Conservation (phyloP, 805 yeast genomes). For the Candida sanyiensis region DNA sequence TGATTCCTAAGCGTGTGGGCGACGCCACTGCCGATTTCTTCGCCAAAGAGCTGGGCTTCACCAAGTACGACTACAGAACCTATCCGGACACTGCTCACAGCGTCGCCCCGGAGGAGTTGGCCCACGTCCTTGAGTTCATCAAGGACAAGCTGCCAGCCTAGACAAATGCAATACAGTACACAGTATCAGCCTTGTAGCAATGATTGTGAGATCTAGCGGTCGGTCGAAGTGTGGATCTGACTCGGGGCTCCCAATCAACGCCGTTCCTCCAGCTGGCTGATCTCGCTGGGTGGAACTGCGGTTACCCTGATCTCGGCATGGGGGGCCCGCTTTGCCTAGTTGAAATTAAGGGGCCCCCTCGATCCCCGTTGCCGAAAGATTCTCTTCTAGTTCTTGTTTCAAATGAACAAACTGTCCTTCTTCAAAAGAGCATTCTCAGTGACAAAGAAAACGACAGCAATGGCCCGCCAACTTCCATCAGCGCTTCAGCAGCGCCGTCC, state of each 20-base stretch:
- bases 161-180: not conserved
- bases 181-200: not conserved
- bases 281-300: no score
- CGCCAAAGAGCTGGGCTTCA: slow-evolving; percentile 40
- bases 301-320: no score
- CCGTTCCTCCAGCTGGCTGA: no score
- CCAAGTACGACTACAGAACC: slow-evolving; percentile 41
- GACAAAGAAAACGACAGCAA: not conserved
- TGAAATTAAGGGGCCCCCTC: no score
- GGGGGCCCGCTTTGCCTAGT: no score
- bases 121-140: slow-evolving; percentile 45
- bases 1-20: slow-evolving; percentile 36
- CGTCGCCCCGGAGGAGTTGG: slow-evolving; percentile 60
- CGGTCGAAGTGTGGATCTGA: no score
- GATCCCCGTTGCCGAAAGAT: no score
- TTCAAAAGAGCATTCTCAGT: slow-evolving; percentile 1
- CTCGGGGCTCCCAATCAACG: no score
- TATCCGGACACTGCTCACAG: slow-evolving; percentile 68
- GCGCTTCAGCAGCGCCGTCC: slow-evolving; percentile 29
- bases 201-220: no score
- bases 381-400: not conserved
- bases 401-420: slow-evolving; percentile 1
- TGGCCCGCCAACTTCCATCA: slow-evolving; percentile 21
- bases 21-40: slow-evolving; percentile 41
- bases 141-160: slow-evolving; percentile 22